phyloP scores from a whole-genome alignment of 2,329 filamentous ascomycete species.

The Penicillium expansum region DNA sequence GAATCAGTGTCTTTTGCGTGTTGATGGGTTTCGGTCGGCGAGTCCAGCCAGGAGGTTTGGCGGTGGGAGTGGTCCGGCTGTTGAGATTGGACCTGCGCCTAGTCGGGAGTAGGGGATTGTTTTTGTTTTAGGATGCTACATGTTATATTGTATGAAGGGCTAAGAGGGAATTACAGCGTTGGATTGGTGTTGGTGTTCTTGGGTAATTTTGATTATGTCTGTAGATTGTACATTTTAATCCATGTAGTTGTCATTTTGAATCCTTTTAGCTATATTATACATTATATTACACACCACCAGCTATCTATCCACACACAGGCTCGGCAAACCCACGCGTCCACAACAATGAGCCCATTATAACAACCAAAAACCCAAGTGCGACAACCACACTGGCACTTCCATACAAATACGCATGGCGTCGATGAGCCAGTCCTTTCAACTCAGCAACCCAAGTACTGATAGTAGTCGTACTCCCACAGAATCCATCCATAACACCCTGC shows the following conservation, averaged over 20 bases:
- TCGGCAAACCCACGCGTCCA: conserved; percentile 49
- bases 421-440: conserved; percentile 52
- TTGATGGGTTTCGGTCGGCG: background rate
- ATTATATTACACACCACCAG: background rate
- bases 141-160: background rate
- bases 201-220: background rate
- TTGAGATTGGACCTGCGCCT: conserved; percentile 4
- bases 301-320: conserved; percentile 31
- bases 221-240: background rate
- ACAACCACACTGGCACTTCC: conserved; percentile 48
- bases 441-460: conserved; percentile 67
- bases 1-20: background rate
- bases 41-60: conserved; percentile 1
- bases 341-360: conserved; percentile 56
- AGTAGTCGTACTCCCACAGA: conserved; percentile 65
- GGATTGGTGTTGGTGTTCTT: background rate
- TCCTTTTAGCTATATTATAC: background rate
- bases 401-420: conserved; percentile 61
- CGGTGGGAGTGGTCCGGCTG: background rate
- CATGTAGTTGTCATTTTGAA: background rate
- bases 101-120: background rate
- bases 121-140: background rate
- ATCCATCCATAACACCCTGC: conserved; percentile 65
- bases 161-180: background rate
- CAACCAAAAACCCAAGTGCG: conserved; percentile 50